These are phyloP conservation scores for Agaricus subrufescens DNA, from an alignment of 768 basidiomycete genomes.

Conservation along the genomic window DNA sequence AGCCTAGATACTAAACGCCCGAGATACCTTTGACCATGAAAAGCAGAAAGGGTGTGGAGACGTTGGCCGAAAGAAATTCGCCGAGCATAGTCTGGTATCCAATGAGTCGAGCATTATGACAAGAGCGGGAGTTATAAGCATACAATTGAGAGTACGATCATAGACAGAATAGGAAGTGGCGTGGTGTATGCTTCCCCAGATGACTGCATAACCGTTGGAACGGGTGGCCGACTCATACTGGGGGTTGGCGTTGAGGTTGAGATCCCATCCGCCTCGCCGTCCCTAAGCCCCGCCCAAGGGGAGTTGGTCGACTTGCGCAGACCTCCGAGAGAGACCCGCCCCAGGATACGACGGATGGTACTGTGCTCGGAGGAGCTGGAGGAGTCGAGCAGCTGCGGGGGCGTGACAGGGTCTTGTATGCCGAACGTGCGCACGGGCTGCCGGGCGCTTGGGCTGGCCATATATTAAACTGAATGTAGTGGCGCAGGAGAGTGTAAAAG, in stretches of 20 bases:
- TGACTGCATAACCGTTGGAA: slow-evolving; percentile 67
- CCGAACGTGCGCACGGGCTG: slow-evolving; percentile 14
- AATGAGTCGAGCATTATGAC: slow-evolving; percentile 1
- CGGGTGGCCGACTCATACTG: slow-evolving; percentile 54
- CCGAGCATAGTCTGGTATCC: slow-evolving; percentile 78
- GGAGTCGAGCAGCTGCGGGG: neutral
- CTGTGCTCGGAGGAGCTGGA: slow-evolving; percentile 7
- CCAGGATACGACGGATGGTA: slow-evolving; percentile 8
- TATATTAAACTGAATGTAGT: slow-evolving; percentile 8
- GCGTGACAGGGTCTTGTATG: slow-evolving; percentile 9
- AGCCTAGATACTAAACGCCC: neutral
- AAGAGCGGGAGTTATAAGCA: slow-evolving; percentile 9
- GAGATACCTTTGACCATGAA: slow-evolving; percentile 87
- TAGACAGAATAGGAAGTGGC: slow-evolving; percentile 80
- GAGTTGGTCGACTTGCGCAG: slow-evolving; percentile 6
- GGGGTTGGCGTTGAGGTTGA: slow-evolving; percentile 17
- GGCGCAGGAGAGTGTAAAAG: neutral
- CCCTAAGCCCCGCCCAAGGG: slow-evolving; percentile 3
- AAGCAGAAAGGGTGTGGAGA: slow-evolving; percentile 85
- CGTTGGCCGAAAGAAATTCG: slow-evolving; percentile 92
- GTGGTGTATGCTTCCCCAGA: slow-evolving; percentile 66
- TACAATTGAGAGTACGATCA: slow-evolving; percentile 91
- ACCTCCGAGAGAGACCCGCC: slow-evolving; percentile 14
- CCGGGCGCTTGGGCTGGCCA: slow-evolving; percentile 4
- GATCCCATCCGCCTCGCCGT: slow-evolving; percentile 8